phyloP scores from a whole-genome alignment of 78 protist genomes.

The Goniomonas avonlea region DNA sequence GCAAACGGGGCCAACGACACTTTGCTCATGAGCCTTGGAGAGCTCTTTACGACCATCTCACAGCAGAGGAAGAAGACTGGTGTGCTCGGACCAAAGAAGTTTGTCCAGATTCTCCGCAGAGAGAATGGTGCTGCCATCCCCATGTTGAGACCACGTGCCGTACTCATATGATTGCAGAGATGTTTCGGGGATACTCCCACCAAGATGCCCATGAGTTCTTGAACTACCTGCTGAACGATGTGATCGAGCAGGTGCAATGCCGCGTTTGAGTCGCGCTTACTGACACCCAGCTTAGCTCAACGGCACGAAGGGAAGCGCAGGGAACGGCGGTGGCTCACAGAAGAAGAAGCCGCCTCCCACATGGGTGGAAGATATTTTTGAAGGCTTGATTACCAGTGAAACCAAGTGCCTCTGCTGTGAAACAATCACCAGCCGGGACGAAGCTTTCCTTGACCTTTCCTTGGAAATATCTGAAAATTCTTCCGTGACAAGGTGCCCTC shows the following conservation, averaged over 20 bases:
- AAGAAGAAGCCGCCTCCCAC: not conserved
- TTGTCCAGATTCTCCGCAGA: not conserved
- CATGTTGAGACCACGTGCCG: too few relatives aligned
- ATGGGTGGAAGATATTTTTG: constrained; percentile 45
- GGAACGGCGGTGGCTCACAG: not conserved
- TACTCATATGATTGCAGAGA: too few relatives aligned
- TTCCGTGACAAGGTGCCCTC: constrained; percentile 2
- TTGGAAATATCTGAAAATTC: constrained; percentile 59
- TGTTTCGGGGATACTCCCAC: too few relatives aligned
- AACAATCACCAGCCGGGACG: constrained; percentile 54
- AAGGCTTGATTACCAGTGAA: constrained; percentile 73
- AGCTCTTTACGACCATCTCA: constrained; percentile 34
- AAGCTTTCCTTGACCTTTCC: constrained; percentile 72
- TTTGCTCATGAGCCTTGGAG: constrained; percentile 43
- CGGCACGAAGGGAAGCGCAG: not conserved
- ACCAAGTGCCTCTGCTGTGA: constrained; percentile 82
- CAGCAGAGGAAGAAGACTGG: constrained; percentile 52
- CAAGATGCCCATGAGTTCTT: constrained; percentile 90
- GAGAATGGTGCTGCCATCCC: too few relatives aligned
- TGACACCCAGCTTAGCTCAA: too few relatives aligned
- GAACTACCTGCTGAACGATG: constrained; percentile 65
- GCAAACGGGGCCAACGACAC: not conserved
- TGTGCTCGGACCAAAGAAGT: constrained; percentile 20
- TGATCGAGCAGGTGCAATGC: constrained; percentile 50
- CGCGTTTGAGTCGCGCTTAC: not conserved